These are phyloP conservation scores for Diplodia scrobiculata DNA, from an alignment of 2,329 filamentous ascomycete species.

Conservation along the genomic window DNA sequence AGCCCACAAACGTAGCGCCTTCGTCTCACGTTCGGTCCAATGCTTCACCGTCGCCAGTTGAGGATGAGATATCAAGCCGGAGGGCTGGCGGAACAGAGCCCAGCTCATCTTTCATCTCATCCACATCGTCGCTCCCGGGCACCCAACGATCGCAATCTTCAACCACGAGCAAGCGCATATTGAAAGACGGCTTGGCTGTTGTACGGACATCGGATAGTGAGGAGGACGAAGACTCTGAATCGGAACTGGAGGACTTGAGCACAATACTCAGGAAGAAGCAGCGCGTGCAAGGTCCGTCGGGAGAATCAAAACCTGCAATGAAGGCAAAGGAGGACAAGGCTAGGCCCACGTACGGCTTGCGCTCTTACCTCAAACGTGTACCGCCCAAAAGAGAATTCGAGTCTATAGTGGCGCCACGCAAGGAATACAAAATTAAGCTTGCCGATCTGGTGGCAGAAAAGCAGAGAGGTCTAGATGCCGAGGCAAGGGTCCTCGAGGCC, in stretches of 20 bases:
- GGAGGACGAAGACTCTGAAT: slow-evolving; percentile 45
- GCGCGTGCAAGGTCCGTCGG: slow-evolving; percentile 31
- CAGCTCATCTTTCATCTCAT: slow-evolving; percentile 33
- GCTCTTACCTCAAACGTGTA: slow-evolving; percentile 3
- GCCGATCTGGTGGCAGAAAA: slow-evolving; percentile 42
- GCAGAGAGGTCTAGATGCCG: slow-evolving; percentile 31
- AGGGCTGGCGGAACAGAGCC: background rate
- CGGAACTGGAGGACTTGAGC: slow-evolving; percentile 51
- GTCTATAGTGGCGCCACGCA: background rate
- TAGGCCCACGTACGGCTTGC: background rate
- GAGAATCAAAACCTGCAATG: slow-evolving; percentile 36
- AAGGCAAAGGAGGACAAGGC: slow-evolving; percentile 31
- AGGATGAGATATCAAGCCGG: background rate
- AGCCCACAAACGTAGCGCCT: background rate
- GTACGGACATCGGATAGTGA: slow-evolving; percentile 73
- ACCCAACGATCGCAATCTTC: slow-evolving; percentile 27
- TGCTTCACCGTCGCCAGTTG: background rate
- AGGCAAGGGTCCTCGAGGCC: slow-evolving; percentile 41
- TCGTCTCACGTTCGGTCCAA: background rate
- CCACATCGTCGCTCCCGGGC: slow-evolving; percentile 36
- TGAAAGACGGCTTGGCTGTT: slow-evolving; percentile 55
- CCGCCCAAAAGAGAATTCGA: slow-evolving; percentile 1
- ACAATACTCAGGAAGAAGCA: slow-evolving; percentile 28
- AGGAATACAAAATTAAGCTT: slow-evolving; percentile 45
- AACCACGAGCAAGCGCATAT: slow-evolving; percentile 51